Evolutionary conservation across 2,329 filamentous ascomycete species (phyloP), one percentile per base, ranked within the genome.

Genomic region (Aspergillus fischeri): DNA sequence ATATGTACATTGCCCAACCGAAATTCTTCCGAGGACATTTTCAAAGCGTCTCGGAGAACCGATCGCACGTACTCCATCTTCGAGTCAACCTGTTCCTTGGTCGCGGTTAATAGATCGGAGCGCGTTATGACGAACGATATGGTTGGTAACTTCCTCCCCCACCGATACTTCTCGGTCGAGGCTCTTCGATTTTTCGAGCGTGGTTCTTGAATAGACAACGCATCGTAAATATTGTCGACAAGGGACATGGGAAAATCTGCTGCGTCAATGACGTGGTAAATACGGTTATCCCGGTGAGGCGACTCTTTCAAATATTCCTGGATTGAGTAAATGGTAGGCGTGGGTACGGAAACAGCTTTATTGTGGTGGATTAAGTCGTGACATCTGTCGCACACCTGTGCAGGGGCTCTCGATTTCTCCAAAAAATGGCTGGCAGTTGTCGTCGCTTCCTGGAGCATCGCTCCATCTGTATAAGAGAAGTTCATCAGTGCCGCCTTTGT

Each of bases 231-330:
- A 48, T 86, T 85, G 0, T 91, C 90, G 3, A 97, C 81, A 14
- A 99, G 77, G 1, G 94, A 97, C 84, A 99, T 90, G 21, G 94
- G 94, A 63, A 99, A 97, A 74, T 99, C 94, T 59, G 92, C 94
- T 2, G 94, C 93, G 69, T 99, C 94, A 24, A 99, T 79, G 27
- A 99, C 82, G 74, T 99, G 94, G 71, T 97, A 99, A 60, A 99
- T 87, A 74, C 97, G 91, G 68, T 99, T 97, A 70, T 90, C 85
- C 70, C 90, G 90, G 75, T 95, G 87, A 0, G 92, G 92, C 1
- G 93, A 96, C 73, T 96, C 91, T 53, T 87, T 83, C 53, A 99
- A 89, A 17, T 92, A 96, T 61, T 91, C 87, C 63, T 87, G 86
- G 53, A 99, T 86, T 2, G 90, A 87, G 47, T 91, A 83, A 61